Conservation (phyloP, 1,139 yeast species). For the Meyerozyma carpophila region DNA sequence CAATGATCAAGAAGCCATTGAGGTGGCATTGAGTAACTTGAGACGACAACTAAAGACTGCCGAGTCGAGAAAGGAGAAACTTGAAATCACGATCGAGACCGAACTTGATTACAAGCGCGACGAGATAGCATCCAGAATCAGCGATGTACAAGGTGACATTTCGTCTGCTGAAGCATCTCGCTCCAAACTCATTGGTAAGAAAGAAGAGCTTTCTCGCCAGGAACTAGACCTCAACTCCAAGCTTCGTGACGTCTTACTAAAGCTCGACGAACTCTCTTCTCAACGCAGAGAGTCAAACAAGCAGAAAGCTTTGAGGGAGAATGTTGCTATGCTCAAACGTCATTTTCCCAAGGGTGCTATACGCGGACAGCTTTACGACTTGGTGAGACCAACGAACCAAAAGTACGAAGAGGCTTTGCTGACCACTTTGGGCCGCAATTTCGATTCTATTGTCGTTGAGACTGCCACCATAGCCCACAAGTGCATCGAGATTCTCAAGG, state of each 20-base stretch:
- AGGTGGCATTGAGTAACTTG: conserved; percentile 32
- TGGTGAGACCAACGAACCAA: conserved; percentile 74
- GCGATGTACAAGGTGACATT: conserved; percentile 22
- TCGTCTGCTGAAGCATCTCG: conserved; percentile 33
- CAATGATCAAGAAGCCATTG: conserved; percentile 42
- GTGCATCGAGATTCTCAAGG: conserved; percentile 79
- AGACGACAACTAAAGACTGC: conserved; percentile 42
- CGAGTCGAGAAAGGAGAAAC: conserved; percentile 30
- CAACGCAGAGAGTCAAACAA: conserved; percentile 69
- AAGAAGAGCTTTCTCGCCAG: conserved; percentile 41
- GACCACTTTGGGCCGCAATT: conserved; percentile 72
- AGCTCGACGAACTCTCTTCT: conserved; percentile 69
- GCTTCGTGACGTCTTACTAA: conserved; percentile 55
- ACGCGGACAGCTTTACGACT: conserved; percentile 71
- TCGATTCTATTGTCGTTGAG: conserved; percentile 83
- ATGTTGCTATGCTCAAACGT: conserved; percentile 60
- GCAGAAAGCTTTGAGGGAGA: conserved; percentile 67
- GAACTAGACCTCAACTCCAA: conserved; percentile 59
- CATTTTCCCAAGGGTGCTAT: conserved; percentile 68
- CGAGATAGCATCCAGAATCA: conserved; percentile 28
- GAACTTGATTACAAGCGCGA: conserved; percentile 28
- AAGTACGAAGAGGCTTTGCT: conserved; percentile 75
- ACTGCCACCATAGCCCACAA: conserved; percentile 68
- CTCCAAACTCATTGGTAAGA: conserved; percentile 36
- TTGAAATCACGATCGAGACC: conserved; percentile 24